Conservation (phyloP, 768 basidiomycete genomes). For the Pholiota microspora region DNA sequence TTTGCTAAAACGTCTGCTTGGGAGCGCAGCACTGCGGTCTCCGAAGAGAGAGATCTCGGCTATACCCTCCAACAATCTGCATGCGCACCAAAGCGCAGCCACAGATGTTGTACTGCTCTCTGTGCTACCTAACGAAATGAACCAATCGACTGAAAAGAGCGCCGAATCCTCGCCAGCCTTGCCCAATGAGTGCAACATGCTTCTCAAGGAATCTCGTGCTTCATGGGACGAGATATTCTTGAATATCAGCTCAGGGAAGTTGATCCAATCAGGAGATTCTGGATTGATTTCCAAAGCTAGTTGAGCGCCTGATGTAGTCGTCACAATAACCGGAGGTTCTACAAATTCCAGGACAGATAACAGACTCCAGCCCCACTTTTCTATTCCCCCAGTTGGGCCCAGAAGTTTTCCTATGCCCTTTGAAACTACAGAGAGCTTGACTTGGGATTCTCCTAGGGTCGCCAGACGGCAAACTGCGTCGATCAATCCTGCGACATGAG, state of each 20-base stretch:
- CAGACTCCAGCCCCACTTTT: conserved; percentile 90
- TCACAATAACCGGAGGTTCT: conserved; percentile 47
- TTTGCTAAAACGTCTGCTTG: conserved; percentile 36
- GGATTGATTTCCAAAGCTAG: conserved; percentile 56
- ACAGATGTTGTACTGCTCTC: conserved; percentile 47
- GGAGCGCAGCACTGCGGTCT: conserved; percentile 22
- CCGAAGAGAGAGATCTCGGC: conserved; percentile 43
- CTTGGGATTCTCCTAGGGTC: conserved; percentile 12
- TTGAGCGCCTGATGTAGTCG: conserved; percentile 47
- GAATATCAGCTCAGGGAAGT: conserved; percentile 62
- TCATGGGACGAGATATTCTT: conserved; percentile 51
- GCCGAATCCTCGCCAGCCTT: conserved; percentile 63
- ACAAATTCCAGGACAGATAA: conserved; percentile 78
- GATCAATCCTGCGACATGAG: conserved; percentile 64
- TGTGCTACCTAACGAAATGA: conserved; percentile 51
- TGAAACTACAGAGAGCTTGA: conserved; percentile 39
- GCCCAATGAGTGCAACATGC: conserved; percentile 77
- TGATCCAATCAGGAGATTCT: conserved; percentile 27
- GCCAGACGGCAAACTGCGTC: conserved; percentile 66
- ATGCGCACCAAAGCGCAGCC: conserved; percentile 84
- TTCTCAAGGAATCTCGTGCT: conserved; percentile 53
- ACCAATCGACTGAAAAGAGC: conserved; percentile 83
- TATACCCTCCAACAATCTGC: conserved; percentile 73
- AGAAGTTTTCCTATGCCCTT: conserved; percentile 60
- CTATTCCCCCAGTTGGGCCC: conserved; percentile 80